Conservation (phyloP, 176 grass and related monocot species). For the Urochloa ruziziensis region DNA sequence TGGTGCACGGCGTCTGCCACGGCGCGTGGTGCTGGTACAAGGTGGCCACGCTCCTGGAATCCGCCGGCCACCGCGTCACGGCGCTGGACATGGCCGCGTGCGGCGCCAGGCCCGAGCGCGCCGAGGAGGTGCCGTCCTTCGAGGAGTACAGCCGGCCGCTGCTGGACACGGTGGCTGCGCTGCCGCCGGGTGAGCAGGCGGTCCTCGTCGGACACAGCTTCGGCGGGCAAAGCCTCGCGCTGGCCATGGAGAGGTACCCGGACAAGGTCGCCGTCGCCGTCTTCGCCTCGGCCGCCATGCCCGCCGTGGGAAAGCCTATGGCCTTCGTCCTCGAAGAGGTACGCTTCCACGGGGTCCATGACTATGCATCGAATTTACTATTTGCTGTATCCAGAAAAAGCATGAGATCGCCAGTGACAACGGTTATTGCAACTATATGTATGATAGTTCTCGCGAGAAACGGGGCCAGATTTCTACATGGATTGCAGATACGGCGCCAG, state of each 20-base stretch:
- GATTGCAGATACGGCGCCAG: background rate
- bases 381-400: background rate
- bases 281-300: constrained; percentile 43
- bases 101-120: constrained; percentile 20
- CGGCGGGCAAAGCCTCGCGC: constrained; percentile 30
- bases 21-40: constrained; percentile 65
- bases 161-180: constrained; percentile 11
- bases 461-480: constrained; percentile 4
- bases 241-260: constrained; percentile 48
- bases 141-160: constrained; percentile 33
- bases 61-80: constrained; percentile 37
- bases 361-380: background rate
- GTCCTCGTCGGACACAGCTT: constrained; percentile 54
- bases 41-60: constrained; percentile 30
- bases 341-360: background rate
- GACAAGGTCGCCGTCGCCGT: constrained; percentile 42
- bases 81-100: constrained; percentile 50
- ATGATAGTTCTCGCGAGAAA: background rate
- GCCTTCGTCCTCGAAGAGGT: constrained; percentile 19
- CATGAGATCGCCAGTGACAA: background rate
- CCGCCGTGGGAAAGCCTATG: constrained; percentile 3
- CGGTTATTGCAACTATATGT: background rate
- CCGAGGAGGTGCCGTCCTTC: constrained; percentile 30
- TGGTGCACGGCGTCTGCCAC: constrained; percentile 47
- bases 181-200: constrained; percentile 16